These are phyloP conservation scores for Kwoniella botswanensis DNA, from an alignment of 768 basidiomycete genomes.

Conservation along the genomic window DNA sequence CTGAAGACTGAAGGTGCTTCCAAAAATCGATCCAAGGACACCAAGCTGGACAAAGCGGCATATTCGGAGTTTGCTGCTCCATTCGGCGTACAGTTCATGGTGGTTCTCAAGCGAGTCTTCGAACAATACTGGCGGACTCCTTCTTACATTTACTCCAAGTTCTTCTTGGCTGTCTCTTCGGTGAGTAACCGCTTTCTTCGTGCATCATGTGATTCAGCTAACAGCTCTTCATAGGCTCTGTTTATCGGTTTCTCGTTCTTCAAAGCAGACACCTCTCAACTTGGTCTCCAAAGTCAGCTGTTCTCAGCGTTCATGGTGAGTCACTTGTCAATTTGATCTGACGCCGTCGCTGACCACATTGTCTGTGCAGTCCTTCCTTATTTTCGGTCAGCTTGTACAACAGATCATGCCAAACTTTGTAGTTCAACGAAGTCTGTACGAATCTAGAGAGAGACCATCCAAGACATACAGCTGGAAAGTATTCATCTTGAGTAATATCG, in stretches of 20 bases:
- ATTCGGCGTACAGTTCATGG: conserved; percentile 36
- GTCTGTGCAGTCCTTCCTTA: conserved; percentile 40
- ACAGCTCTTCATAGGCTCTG: conserved; percentile 24
- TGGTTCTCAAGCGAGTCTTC: conserved; percentile 55
- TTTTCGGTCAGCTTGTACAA: conserved; percentile 57
- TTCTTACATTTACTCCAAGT: conserved; percentile 59
- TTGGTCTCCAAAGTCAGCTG: conserved; percentile 57
- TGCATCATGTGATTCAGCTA: background rate
- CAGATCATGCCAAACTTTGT: conserved; percentile 59
- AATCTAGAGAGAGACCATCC: conserved; percentile 57
- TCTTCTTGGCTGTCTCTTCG: conserved; percentile 46
- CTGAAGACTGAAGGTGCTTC: conserved; percentile 62
- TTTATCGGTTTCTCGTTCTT: conserved; percentile 60
- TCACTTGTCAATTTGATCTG: background rate
- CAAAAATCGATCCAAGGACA: conserved; percentile 35
- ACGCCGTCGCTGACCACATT: conserved; percentile 14
- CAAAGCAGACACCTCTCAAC: conserved; percentile 54
- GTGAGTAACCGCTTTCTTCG: conserved; percentile 26
- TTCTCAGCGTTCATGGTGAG: conserved; percentile 53
- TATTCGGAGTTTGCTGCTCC: conserved; percentile 52
- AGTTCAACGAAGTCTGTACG: conserved; percentile 55
- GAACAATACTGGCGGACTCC: conserved; percentile 60
- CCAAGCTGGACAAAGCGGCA: conserved; percentile 58
- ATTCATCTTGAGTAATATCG: conserved; percentile 58
- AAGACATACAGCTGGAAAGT: conserved; percentile 58